Evolutionary conservation across 2,329 filamentous ascomycete species (phyloP), one percentile per base, ranked within the genome.

Genomic region (Microthyrium microscopicum): DNA sequence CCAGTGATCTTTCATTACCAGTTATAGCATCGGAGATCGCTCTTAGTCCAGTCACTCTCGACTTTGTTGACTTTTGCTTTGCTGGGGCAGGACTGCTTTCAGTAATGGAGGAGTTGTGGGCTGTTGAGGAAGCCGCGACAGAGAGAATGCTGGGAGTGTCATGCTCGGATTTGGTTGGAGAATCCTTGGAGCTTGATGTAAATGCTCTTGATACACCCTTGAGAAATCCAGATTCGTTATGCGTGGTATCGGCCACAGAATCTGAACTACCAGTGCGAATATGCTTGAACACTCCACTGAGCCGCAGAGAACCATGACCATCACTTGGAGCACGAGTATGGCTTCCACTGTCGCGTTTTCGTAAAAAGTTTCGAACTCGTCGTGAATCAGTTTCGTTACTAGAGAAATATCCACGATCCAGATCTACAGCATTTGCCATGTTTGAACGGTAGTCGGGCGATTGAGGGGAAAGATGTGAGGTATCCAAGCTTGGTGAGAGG

Each of bases 401-500:
- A 5, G 87, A 94, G 49, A 94, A 93, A 53, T 95, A 95, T 17
- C 85, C 87, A 22, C 83, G 71, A 46, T 95, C 89, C 12, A 82
- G 54, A 39, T 91, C 80, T 36, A 57, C 54, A 29, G 56, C 48
- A 17, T 47, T 50, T 20, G 48, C 40, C 21, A 48, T 40, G 30
- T 44, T 50, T 41, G 54, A 39, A 25, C 35, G 19, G 11, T 18
- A 17, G 19, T 37, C 35, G n/a, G 21, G 22, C n/a, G 12, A 29
- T 25, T 18, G 35, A 30, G 28, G 25, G 26, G 21, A 25, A 24
- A 24, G 24, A 16, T 16, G 25, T 24, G 20, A 36, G 20, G 4
- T 27, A 17, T 29, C 8, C 16, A 7, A 20, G 17, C 15, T 24
- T 19, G 13, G 34, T n/a, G n/a, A 9, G 9, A 19, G 9, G 9